Evolutionary conservation across 306 rosid species (phyloP).

Genomic region (Rosa persica): DNA sequence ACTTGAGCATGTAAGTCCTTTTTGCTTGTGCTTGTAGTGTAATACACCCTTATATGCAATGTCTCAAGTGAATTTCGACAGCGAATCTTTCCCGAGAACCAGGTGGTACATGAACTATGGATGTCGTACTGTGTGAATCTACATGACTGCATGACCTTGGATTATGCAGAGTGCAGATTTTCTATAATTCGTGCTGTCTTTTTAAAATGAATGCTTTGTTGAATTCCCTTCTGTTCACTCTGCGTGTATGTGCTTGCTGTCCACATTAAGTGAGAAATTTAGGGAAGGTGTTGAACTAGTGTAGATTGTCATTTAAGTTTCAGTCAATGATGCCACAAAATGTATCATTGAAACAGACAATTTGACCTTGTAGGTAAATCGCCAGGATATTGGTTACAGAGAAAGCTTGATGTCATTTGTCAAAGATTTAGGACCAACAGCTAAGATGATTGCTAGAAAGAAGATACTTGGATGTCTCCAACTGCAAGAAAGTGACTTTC

Average conservation of each 20-base stretch:
- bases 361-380: slow-evolving; percentile 37
- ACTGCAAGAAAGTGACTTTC: slow-evolving; percentile 24
- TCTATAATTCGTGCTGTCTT: background rate
- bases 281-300: background rate
- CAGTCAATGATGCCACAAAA: background rate
- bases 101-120: background rate
- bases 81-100: background rate
- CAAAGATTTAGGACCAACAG: slow-evolving; percentile 54
- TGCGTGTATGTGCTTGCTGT: background rate
- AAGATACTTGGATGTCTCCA: slow-evolving; percentile 37
- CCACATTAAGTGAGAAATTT: background rate
- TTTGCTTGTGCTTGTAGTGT: background rate
- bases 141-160: background rate
- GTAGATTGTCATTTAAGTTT: background rate
- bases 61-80: background rate
- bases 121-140: background rate
- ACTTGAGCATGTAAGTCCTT: slow-evolving; percentile 28
- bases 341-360: background rate
- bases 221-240: background rate
- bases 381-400: slow-evolving; percentile 41
- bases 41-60: background rate
- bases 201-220: background rate
- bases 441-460: slow-evolving; percentile 42
- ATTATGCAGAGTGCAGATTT: background rate
- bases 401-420: slow-evolving; percentile 60